Evolutionary conservation across 2,329 filamentous ascomycete genomes (phyloP).

Genomic region (Tetracladium maxilliforme): DNA sequence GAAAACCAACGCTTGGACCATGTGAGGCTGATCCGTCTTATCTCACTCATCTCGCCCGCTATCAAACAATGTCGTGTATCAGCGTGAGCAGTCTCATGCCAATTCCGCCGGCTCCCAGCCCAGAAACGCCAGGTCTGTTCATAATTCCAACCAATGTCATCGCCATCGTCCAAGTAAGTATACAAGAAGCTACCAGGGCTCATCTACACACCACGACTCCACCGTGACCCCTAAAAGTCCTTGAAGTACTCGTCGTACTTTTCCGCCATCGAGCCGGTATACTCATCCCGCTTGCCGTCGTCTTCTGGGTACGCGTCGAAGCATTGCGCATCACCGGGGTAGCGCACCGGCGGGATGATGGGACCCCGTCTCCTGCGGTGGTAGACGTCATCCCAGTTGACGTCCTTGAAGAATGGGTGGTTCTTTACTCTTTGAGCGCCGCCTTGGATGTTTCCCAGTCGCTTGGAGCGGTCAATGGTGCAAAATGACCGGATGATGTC

Average conservation of each 20-base stretch:
- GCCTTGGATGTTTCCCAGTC: conserved; percentile 65
- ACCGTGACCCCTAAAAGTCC: conserved; percentile 57
- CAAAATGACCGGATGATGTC: conserved; percentile 66
- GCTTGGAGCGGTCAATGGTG: conserved; percentile 63
- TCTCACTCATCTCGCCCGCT: no score
- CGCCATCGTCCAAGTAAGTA: no score
- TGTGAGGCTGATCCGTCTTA: no score
- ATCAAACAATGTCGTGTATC: no score
- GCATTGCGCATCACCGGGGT: conserved; percentile 62
- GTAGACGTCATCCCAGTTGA: conserved; percentile 62
- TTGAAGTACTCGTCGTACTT: conserved; percentile 59
- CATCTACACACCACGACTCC: no score
- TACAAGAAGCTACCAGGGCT: no score
- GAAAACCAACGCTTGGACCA: no score
- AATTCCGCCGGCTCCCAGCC: no score
- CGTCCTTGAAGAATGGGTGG: conserved; percentile 60
- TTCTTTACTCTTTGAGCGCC: conserved; percentile 57
- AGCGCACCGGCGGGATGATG: conserved; percentile 61
- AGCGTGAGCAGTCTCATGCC: no score
- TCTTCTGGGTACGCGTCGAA: conserved; percentile 77
- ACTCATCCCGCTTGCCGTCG: conserved; percentile 46
- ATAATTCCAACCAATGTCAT: no score
- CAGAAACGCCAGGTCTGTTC: no score
- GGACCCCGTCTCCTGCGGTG: conserved; percentile 50
- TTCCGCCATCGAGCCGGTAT: conserved; percentile 51